Conservation (phyloP, 78 protist species). For the Isochrysis galbana region DNA sequence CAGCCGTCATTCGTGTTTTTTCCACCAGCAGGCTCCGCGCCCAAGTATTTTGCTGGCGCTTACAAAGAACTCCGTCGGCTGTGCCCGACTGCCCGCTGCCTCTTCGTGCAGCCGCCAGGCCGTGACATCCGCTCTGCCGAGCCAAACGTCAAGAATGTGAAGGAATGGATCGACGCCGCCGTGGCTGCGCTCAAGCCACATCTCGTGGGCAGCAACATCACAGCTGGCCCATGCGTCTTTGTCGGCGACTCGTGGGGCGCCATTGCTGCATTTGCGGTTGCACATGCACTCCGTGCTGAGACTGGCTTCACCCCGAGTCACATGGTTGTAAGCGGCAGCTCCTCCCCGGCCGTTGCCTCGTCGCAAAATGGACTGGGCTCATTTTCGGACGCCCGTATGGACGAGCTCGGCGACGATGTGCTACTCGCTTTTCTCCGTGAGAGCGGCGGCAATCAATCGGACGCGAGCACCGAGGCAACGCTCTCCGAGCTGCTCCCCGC, state of each 20-base stretch:
- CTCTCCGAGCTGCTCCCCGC: not conserved
- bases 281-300: not conserved
- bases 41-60: not conserved
- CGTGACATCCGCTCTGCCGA: not conserved
- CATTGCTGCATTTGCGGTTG: not conserved
- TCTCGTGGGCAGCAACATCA: too few relatives aligned
- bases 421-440: not conserved
- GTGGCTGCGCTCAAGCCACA: not conserved
- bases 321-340: not conserved
- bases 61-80: not conserved
- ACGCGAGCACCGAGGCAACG: not conserved
- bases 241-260: conserved; percentile 3
- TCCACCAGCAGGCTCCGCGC: not conserved
- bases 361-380: not conserved
- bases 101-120: not conserved
- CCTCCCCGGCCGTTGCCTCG: not conserved
- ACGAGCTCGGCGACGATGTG: not conserved
- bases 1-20: not conserved
- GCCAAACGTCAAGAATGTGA: not conserved
- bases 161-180: not conserved
- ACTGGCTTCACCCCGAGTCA: not conserved
- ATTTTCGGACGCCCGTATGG: not conserved
- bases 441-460: not conserved
- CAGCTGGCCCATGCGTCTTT: not conserved
- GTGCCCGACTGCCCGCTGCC: not conserved